Evolutionary conservation across 179 eudicot species (phyloP).

Genomic region (Vitellaria paradoxa): DNA sequence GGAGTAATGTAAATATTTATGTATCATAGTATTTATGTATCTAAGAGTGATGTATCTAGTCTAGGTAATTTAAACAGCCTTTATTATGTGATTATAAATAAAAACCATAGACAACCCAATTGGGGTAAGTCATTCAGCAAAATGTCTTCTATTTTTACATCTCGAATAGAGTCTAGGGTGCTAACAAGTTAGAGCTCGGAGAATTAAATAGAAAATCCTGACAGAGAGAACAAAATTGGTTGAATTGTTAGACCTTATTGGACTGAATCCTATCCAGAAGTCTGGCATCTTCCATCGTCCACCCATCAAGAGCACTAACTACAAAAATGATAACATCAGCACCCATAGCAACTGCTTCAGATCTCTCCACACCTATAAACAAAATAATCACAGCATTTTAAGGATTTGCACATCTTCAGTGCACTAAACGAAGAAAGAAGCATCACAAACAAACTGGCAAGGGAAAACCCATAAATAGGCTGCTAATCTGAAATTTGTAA

Average conservation of each 20-base stretch:
- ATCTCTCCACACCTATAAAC: constrained; percentile 85
- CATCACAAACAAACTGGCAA: background rate
- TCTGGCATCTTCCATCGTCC: constrained; percentile 77
- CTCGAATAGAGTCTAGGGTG: too few species aligned
- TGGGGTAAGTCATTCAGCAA: too few species aligned
- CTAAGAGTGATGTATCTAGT: too few species aligned
- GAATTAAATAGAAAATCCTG: background rate
- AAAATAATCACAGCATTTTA: background rate
- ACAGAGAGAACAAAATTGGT: constrained; percentile 12
- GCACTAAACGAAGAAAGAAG: background rate
- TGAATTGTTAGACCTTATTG: constrained; percentile 50
- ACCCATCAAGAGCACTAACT: constrained; percentile 87
- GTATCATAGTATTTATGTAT: too few species aligned
- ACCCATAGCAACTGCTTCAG: constrained; percentile 85
- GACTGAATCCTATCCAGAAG: constrained; percentile 70
- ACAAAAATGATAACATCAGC: constrained; percentile 87
- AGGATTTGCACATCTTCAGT: background rate
- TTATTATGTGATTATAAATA: too few species aligned
- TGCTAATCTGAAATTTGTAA: background rate
- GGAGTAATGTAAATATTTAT: too few species aligned
- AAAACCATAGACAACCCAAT: too few species aligned
- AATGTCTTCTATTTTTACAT: too few species aligned
- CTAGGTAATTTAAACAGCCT: too few species aligned
- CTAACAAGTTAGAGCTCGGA: too few species aligned
- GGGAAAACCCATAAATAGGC: background rate